phyloP scores from a whole-genome alignment of 2,329 filamentous ascomycete genomes.

The Sporothrix luriei region DNA sequence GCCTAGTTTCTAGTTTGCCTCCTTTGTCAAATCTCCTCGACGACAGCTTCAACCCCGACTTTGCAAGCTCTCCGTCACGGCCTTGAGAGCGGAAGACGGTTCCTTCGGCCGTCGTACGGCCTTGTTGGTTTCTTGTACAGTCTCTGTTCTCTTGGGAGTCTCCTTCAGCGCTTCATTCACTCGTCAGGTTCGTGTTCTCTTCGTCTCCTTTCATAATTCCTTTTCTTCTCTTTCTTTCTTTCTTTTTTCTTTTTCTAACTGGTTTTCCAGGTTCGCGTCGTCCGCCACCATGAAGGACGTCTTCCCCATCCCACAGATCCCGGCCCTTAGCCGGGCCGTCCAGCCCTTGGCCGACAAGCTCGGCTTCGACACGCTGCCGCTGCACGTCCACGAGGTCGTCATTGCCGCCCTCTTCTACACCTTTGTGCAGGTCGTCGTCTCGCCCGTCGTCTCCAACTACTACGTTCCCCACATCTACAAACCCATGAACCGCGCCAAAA shows the following conservation, averaged over 20 bases:
- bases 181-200: not conserved
- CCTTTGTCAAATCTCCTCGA: not conserved
- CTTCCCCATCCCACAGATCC: slow-evolving; percentile 65
- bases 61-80: not conserved
- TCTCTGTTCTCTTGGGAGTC: too few relatives aligned
- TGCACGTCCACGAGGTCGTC: slow-evolving; percentile 77
- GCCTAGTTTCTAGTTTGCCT: not conserved
- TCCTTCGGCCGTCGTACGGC: not conserved
- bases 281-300: slow-evolving; percentile 69
- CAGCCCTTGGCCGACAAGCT: slow-evolving; percentile 66
- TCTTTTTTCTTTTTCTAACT: not conserved
- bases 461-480: slow-evolving; percentile 67
- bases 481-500: slow-evolving; percentile 62
- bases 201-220: not conserved
- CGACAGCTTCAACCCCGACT: not conserved
- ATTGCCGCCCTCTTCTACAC: slow-evolving; percentile 69
- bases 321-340: slow-evolving; percentile 58
- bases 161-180: not conserved
- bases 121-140: not conserved
- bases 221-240: not conserved
- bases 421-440: slow-evolving; percentile 65
- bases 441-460: slow-evolving; percentile 65
- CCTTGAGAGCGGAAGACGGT: not conserved
- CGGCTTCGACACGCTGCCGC: slow-evolving; percentile 65
- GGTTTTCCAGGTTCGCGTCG: not conserved